Evolutionary conservation across 805 yeast species (phyloP), one percentile per base, ranked within the genome.

Genomic region (Vanderwaltozyma verrucispora): DNA sequence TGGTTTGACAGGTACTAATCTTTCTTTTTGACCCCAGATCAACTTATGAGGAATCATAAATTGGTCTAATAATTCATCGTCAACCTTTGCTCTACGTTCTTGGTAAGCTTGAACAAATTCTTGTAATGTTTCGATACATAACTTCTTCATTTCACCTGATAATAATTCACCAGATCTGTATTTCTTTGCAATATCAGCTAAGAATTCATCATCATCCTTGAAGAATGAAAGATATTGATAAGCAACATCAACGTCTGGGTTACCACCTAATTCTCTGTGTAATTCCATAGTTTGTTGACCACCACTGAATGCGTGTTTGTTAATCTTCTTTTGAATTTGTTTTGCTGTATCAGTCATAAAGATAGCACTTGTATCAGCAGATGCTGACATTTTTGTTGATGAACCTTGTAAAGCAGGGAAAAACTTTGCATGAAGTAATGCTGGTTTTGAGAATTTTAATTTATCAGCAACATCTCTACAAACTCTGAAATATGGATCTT

Each of bases 351-450:
- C 98, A 40, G 87, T 88, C 92, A 92, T 81, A 67, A 80, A 92
- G 48, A 92, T 87, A 6, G 98, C 92, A 28, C 89, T 74, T 39
- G 84, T 79, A 44, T 83, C 86, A 60, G 83, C 92, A 11, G 92
- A 79, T 4, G 98, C 97, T 43, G 94, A 81, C 98, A 92, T 92
- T 67, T 92, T 92, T 28, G 96, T 83, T 13, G 87, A 73, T 4
- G 97, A 80, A 38, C 98, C 98, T 69, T 92, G 97, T 50, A 89
- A 67, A 37, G 98, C 97, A 32, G 98, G 98, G 82, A 92, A 92
- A 64, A 92, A 92, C 62, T 84, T 81, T 38, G 98, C 79, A 63
- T 92, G 97, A 46, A 92, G 69, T 57, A 92, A 72, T 9, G 96
- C 77, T 15, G 97, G 97, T 64, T 92, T 92, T 44, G 87, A 68